Conservation (phyloP, 257 asterid genomes). For the Plantago ovata region DNA sequence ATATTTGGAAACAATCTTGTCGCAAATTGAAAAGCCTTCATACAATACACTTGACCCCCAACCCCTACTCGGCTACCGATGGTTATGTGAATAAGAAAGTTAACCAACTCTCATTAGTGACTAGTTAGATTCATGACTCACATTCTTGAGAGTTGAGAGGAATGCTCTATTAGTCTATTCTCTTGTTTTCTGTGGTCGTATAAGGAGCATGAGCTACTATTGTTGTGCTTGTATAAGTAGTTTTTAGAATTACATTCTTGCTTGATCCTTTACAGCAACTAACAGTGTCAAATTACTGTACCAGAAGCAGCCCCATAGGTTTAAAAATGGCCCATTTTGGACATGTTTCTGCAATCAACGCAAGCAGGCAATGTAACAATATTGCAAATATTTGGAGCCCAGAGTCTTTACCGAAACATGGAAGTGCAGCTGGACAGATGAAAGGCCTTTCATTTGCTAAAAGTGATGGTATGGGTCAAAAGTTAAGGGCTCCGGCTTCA, state of each 20-base stretch:
- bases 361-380: constrained; percentile 45
- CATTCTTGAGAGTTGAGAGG: no score
- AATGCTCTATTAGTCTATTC: no score
- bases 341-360: constrained; percentile 71
- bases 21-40: no score
- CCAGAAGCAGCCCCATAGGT: constrained; percentile 16
- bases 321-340: constrained; percentile 64
- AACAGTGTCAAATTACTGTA: constrained; percentile 26
- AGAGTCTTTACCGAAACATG: constrained; percentile 30
- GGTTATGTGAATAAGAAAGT: no score
- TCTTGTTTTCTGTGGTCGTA: no score
- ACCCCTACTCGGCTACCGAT: no score
- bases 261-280: not conserved
- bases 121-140: no score
- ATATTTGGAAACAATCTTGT: no score
- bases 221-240: no score
- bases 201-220: no score
- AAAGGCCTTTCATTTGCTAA: constrained; percentile 48
- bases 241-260: not conserved
- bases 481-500: constrained; percentile 34
- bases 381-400: constrained; percentile 30
- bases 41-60: no score
- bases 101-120: no score
- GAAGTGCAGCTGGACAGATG: constrained; percentile 27
- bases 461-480: constrained; percentile 57